phyloP scores from a whole-genome alignment of 108 stramenopile genomes.

The Thalassiosira profunda region DNA sequence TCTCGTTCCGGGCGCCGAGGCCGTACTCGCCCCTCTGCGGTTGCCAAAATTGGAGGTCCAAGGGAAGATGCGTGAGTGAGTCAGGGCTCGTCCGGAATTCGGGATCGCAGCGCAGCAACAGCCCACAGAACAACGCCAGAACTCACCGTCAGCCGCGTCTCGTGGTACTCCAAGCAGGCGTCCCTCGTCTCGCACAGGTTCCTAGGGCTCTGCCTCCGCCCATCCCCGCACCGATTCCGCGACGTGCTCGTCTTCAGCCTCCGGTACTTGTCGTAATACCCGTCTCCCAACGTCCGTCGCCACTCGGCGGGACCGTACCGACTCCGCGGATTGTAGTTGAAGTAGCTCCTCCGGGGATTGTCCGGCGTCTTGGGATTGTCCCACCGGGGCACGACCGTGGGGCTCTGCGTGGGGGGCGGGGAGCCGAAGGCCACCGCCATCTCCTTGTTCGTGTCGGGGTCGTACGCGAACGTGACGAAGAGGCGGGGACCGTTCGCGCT shows the following conservation, averaged over 20 bases:
- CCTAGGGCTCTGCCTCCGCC: slow-evolving; percentile 33
- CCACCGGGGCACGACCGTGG: slow-evolving; percentile 27
- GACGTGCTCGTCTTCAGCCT: background rate
- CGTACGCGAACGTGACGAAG: slow-evolving; percentile 23
- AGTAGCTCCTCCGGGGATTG: slow-evolving; percentile 11
- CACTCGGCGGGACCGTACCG: slow-evolving; percentile 26
- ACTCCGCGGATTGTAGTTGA: slow-evolving; percentile 34
- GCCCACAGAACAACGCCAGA: background rate
- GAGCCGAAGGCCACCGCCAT: slow-evolving; percentile 26
- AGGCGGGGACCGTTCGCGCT: slow-evolving; percentile 17
- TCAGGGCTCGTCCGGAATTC: no score
- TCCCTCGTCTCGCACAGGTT: slow-evolving; percentile 31
- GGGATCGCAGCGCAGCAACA: no score
- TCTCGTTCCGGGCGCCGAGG: background rate
- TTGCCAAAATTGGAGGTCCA: no score
- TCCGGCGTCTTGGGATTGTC: slow-evolving; percentile 2
- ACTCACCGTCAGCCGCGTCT: slow-evolving; percentile 23
- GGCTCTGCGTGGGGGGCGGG: slow-evolving; percentile 17
- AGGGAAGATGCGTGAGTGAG: no score
- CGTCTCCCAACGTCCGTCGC: slow-evolving; percentile 3
- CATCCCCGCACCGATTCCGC: slow-evolving; percentile 16
- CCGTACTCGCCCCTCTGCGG: slow-evolving; percentile 25
- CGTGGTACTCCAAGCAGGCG: slow-evolving; percentile 25
- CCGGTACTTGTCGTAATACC: slow-evolving; percentile 17
- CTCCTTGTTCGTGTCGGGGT: slow-evolving; percentile 1